Evolutionary conservation across 2,329 filamentous ascomycete genomes (phyloP).

Genomic region (Ilyonectria destructans): DNA sequence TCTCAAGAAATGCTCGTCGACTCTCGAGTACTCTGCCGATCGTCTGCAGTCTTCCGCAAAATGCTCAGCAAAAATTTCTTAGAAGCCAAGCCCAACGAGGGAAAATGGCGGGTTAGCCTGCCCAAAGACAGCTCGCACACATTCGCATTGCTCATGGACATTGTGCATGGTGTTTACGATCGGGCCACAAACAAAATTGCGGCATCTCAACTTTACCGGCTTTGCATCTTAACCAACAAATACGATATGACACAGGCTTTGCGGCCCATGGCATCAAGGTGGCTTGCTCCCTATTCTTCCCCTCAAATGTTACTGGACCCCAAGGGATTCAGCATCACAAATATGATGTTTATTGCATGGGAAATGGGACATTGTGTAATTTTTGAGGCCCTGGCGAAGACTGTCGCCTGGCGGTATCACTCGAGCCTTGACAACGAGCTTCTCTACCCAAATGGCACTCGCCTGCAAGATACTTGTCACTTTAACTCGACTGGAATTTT

Average conservation of each 20-base stretch:
- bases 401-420: slow-evolving; percentile 15
- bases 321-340: neutral
- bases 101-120: slow-evolving; percentile 24
- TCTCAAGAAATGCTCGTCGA: slow-evolving; percentile 19
- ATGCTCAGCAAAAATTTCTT: slow-evolving; percentile 26
- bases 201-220: slow-evolving; percentile 23
- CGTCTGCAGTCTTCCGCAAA: slow-evolving; percentile 18
- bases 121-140: slow-evolving; percentile 25
- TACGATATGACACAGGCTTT: slow-evolving; percentile 37
- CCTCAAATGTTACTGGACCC: too few relatives aligned
- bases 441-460: neutral
- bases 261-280: slow-evolving; percentile 35
- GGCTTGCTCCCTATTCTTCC: slow-evolving; percentile 21
- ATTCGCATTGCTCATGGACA: slow-evolving; percentile 30
- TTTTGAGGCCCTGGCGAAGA: slow-evolving; percentile 13
- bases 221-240: slow-evolving; percentile 35
- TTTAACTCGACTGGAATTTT: neutral
- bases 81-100: slow-evolving; percentile 5
- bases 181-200: slow-evolving; percentile 11
- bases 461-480: neutral
- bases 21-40: slow-evolving; percentile 9
- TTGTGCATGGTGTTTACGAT: slow-evolving; percentile 31
- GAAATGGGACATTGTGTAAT: slow-evolving; percentile 31
- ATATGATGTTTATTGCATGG: slow-evolving; percentile 36
- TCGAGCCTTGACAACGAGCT: slow-evolving; percentile 20